Conservation (phyloP, 2,329 filamentous ascomycete genomes). For the Fusarium humuli region DNA sequence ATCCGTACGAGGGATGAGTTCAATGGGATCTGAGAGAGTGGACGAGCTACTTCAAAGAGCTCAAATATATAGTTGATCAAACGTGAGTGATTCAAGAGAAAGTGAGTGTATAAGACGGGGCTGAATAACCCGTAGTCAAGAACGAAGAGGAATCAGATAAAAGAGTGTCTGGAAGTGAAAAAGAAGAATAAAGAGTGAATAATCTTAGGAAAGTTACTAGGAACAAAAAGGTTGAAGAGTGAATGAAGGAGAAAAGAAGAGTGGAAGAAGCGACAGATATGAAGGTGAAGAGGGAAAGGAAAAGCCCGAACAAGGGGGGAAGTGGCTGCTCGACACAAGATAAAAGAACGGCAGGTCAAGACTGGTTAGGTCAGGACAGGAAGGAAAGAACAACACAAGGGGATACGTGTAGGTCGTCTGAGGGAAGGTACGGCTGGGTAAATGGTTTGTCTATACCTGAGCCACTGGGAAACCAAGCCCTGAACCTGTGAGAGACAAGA, state of each 20-base stretch:
- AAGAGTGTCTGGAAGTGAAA: slow-evolving; percentile 27
- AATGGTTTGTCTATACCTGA: neutral
- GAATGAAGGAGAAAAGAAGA: slow-evolving; percentile 9
- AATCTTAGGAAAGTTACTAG: slow-evolving; percentile 26
- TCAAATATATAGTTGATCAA: slow-evolving; percentile 22
- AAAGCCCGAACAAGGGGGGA: slow-evolving; percentile 5
- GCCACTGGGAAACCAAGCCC: neutral
- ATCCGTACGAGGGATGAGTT: neutral
- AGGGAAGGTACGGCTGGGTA: neutral
- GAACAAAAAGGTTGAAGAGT: slow-evolving; percentile 16
- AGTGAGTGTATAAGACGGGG: slow-evolving; percentile 18
- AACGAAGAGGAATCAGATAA: slow-evolving; percentile 28
- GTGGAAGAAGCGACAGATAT: slow-evolving; percentile 6
- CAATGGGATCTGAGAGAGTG: slow-evolving; percentile 16
- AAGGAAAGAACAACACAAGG: slow-evolving; percentile 8
- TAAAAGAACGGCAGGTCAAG: neutral
- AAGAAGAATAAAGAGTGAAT: slow-evolving; percentile 21
- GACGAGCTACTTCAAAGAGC: slow-evolving; percentile 24
- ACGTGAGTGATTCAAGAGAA: slow-evolving; percentile 19
- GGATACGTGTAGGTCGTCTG: slow-evolving; percentile 7
- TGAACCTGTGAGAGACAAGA: slow-evolving; percentile 1
- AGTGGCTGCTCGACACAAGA: neutral
- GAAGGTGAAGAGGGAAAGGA: neutral
- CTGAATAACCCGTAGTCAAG: slow-evolving; percentile 23
- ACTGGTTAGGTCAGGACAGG: neutral